Conservation (phyloP, 2,329 filamentous ascomycete genomes). For the Colletotrichum sansevieriae region DNA sequence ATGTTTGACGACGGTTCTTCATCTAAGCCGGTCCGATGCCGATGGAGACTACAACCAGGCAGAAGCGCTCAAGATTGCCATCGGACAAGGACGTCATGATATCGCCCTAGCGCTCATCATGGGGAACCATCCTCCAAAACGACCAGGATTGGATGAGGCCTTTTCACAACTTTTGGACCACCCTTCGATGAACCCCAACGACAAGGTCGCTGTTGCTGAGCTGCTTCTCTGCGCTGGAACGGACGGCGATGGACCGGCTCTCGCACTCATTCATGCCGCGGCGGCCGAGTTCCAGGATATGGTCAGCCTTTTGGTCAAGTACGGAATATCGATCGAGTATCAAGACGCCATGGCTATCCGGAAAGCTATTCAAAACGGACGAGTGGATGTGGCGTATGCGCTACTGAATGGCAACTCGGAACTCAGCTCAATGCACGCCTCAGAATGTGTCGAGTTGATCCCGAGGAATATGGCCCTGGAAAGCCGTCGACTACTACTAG, state of each 20-base stretch:
- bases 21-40: slow-evolving; percentile 65
- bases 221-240: slow-evolving; percentile 71
- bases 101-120: slow-evolving; percentile 68
- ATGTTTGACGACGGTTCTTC: slow-evolving; percentile 63
- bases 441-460: slow-evolving; percentile 63
- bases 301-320: slow-evolving; percentile 64
- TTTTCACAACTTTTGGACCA: slow-evolving; percentile 63
- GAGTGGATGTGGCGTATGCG: slow-evolving; percentile 60
- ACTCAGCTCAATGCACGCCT: slow-evolving; percentile 61
- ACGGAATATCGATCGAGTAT: slow-evolving; percentile 68
- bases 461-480: slow-evolving; percentile 61
- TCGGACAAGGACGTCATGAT: slow-evolving; percentile 64
- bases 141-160: slow-evolving; percentile 62
- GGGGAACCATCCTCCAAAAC: slow-evolving; percentile 64
- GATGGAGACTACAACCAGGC: slow-evolving; percentile 66
- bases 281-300: slow-evolving; percentile 66
- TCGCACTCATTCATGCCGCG: slow-evolving; percentile 63
- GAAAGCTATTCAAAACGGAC: slow-evolving; percentile 61
- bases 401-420: slow-evolving; percentile 60
- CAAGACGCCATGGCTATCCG: slow-evolving; percentile 64
- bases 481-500: slow-evolving; percentile 59
- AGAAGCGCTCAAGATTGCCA: slow-evolving; percentile 64
- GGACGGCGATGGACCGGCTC: slow-evolving; percentile 62
- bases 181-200: slow-evolving; percentile 59
- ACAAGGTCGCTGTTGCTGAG: slow-evolving; percentile 66